Base-by-base conservation (phyloP, 2,329 filamentous ascomycete genomes). In the Juglanconis sp. region DNA sequence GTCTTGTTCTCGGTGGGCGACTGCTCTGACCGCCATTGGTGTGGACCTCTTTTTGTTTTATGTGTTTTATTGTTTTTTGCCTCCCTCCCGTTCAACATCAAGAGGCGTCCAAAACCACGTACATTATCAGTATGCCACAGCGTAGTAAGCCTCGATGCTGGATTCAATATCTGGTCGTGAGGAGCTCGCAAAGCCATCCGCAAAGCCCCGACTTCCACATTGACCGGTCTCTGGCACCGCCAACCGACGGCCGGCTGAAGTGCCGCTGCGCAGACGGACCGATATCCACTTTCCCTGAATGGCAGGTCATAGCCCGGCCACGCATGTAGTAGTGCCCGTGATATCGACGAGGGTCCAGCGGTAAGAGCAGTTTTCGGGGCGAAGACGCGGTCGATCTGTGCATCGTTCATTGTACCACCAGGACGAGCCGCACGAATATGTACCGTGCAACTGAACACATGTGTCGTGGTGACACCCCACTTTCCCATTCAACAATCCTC, bases 271-370 rank as follows among this genome's bases (percentile, higher is more conserved):
- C 31, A 35, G 55, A 10, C 40, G 10, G 55, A 36, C 55, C 55
- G 48, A 51, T 57, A 49, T 51, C 47, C 36, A 57, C 55, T 51
- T 57, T 31, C 55, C 49, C n/a, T n/a, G 55, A 57, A 57, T 11
- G 55, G 55, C 47, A 57, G 55, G 55, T 57, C 36, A n/a, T 13
- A 57, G 24, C 30, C 40, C n/a, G 30, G 30, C 31, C 38, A 34
- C 4, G 30, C 10, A 44, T 24, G 5, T 4, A 15, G 24, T 31
- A 46, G 53, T 44, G 53, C 40, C 46, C 34, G 35, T 46, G 31
- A 13, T 38, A 36, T 38, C 9, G 30, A 51, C 36, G 38, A 50
- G 24, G 24, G 24, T 24, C 24, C 24, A 24, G 24, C 24, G 24
- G 24, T 24, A 24, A 24, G 24, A 24, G 24, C 24, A 24, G 24